Evolutionary conservation across 179 eudicot species (phyloP), one percentile per base, ranked within the genome.

Genomic region (Drosera spatulata): DNA sequence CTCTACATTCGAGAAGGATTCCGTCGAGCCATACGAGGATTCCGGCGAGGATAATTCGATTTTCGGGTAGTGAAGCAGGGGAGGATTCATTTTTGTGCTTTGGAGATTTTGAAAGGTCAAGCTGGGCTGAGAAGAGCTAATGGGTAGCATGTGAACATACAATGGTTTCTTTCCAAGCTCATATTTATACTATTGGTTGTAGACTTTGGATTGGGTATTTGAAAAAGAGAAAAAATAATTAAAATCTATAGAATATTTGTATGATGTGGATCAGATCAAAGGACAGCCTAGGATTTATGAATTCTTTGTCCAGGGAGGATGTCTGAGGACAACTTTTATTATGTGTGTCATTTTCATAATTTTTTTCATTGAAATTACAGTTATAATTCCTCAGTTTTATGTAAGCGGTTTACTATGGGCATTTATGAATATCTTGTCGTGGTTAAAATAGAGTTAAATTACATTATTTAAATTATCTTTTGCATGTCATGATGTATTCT

Each of bases 231-330:
- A 46, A 7, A 46, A 46, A 22, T 22, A 46, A 46, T 46, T 46
- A 7, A 46, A 46, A 46, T 1, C 50, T 46, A 46, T 7, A 10
- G 10, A 45, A 45, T 45, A 6, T 45, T 45, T 45, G 7, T 45
- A 6, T 45, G 10, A 45, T 45, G 7, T 1, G 2, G 0, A 45
- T 45, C 0, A 45, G 10, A 45, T 45, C 10, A 52, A 10, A 9
- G 50, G 43, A 14, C 66, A 72, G 12, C 9, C 60, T 58, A 75
- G 72, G 52, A 70, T 43, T 46, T 46, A 22, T 12, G 6, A 67
- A 15, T 70, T 75, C 72, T 46, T 15, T 62, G 69, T 58, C 63
- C 7, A 59, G 58, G 82, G 82, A 71, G 82, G 82, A 78, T 74
- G 82, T 74, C 41, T 61, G 13, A 50, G n/a, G 11, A 7, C 8